phyloP scores from a whole-genome alignment of 108 stramenopile species.

The Skeletonema costatum region DNA sequence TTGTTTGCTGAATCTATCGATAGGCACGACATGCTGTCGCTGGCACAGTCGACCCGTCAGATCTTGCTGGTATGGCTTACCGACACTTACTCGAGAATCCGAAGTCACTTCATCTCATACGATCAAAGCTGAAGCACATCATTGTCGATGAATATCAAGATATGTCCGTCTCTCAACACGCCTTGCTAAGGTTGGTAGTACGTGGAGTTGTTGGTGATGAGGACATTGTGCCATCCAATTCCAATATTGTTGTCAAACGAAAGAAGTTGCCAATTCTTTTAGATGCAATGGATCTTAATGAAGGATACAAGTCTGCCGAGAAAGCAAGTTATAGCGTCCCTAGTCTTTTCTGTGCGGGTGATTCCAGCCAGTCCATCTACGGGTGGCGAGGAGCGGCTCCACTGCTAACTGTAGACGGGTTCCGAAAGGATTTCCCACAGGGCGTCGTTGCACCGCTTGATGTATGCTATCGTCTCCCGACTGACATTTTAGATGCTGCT shows the following conservation, averaged over 20 bases:
- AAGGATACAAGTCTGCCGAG: not conserved
- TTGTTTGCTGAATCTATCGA: not conserved
- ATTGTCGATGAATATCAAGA: conserved; percentile 70
- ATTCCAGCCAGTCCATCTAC: conserved; percentile 63
- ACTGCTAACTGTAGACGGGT: conserved; percentile 52
- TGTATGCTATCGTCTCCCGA: conserved; percentile 56
- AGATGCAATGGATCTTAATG: conserved; percentile 7
- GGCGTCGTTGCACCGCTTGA: conserved; percentile 55
- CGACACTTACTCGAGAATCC: conserved; percentile 36
- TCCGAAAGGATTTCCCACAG: conserved; percentile 60
- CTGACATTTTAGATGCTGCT: conserved; percentile 50
- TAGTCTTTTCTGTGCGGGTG: conserved; percentile 56
- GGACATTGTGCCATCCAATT: not conserved
- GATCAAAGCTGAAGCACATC: conserved; percentile 51
- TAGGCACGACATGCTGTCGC: conserved; percentile 37
- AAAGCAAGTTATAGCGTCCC: conserved; percentile 42
- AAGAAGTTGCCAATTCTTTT: conserved; percentile 34
- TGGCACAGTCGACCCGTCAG: conserved; percentile 55
- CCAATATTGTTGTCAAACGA: not conserved
- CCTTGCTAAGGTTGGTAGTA: conserved; percentile 48
- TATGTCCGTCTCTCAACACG: conserved; percentile 59
- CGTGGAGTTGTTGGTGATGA: conserved; percentile 46
- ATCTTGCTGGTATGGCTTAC: conserved; percentile 54
- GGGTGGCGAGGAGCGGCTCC: conserved; percentile 67
- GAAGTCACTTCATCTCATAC: conserved; percentile 34